Evolutionary conservation across 768 basidiomycete genomes (phyloP), one percentile per base, ranked within the genome.

Genomic region (Asterophora lycoperdoides): DNA sequence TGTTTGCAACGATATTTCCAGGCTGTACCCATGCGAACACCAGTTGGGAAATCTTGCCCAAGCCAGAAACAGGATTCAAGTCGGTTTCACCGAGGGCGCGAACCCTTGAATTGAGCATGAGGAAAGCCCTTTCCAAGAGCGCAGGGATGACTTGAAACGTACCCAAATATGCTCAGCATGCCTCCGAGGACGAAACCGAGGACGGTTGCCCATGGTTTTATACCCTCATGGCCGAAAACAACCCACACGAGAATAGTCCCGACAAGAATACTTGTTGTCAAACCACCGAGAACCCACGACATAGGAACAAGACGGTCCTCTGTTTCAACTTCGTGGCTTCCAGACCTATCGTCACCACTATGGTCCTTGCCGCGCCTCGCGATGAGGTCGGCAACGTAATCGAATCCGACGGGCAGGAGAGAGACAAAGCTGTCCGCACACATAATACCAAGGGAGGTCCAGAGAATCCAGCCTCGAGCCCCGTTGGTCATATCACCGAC

Each of bases 51-150:
- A 97, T 84, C 66, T 98, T 98, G 1, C 95, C 95, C 30, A 97
- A 74, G 1, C 93, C 95, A 36, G 89, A 89, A 33, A 93, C 91
- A 0, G 90, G 90, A 60, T 91, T 92, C 32, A 98, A 69, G 64
- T 98, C 95, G 2, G 95, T 98, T 69, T 97, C 94, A 45, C 95
- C 95, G 29, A 98, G 69, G 1, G 95, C 94, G 38, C 94, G 83
- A 11, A 98, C 94, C 8, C 91, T n/a, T 93, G 56, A 37, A 18
- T 29, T 6, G 10, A 37, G 37, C 13, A 38, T 41, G 8, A 34
- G 23, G 17, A 20, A 49, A 29, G 41, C 15, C 28, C 35, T 23
- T n/a, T 34, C 42, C n/a, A n/a, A n/a, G n/a, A n/a, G n/a, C n/a
- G n/a, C n/a, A n/a, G n/a, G n/a, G n/a, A n/a, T 23, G 23, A 23